Evolutionary conservation across 2,329 filamentous ascomycete species (phyloP), one percentile per base, ranked within the genome.

Genomic region (Tolypocladium nubicola): DNA sequence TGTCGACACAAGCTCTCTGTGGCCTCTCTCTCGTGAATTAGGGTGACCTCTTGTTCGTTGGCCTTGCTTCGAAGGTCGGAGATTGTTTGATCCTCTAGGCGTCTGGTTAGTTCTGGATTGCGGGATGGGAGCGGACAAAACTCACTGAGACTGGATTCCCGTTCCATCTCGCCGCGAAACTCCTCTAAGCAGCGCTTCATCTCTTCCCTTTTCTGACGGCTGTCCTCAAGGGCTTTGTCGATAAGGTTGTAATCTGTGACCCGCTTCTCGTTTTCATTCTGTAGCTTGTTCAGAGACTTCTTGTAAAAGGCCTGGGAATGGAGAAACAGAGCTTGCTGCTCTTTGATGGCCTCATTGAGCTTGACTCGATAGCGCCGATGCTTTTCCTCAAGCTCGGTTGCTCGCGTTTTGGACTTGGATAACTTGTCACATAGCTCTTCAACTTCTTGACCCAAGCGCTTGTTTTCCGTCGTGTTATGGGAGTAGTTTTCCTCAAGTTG

Each of bases 291-390:
- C 13, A 73, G 68, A 0, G 70, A 63, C 2, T 71, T 59, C 19
- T 74, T 59, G 55, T 71, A 73, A 47, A 66, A 67, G 2, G 66
- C 55, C 47, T 66, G 70, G 10, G 70, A 68, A 43, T 67, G 66
- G 4, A 59, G 63, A 60, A 71, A 79, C 1, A 80, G 66, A 6
- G 63, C 63, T 57, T 80, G 76, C 35, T 81, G 78, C 58, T 81
- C 78, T 2, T 62, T 59, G 10, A 76, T 74, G 1, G 75, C 74
- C 53, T 74, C 67, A 56, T 79, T 78, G n/a, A 82, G 63, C 19
- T 73, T 73, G 3, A 64, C 61, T 56, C 66, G 72, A 58, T 70
- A 74, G 1, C 62, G 62, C 7, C 64, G 65, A 49, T 71, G 64
- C 57, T 71, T 78, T 11, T 71, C 70, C 53, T 73, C 59, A 11